Evolutionary conservation across 306 rosid species (phyloP), one percentile per base, ranked within the genome.

Genomic region (Inga leiocalycina): DNA sequence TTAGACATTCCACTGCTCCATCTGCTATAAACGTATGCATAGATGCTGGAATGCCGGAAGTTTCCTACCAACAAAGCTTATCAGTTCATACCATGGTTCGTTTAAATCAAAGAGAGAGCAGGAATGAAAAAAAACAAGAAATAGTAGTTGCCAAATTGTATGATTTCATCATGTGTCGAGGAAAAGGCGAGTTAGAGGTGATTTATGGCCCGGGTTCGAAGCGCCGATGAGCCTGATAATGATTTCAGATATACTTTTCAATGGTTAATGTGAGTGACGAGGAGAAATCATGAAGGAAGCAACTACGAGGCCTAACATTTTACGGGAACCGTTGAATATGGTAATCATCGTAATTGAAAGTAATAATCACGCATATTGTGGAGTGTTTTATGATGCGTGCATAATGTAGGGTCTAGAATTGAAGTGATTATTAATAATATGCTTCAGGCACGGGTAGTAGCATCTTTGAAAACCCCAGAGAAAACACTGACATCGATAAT

Each of bases 351-450:
- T 30, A 45, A 67, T 39, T 12, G 59, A 79, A 74, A 45, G 34
- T 46, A 72, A 79, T 67, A 79, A 75, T 68, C 35, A 75, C 46
- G 45, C 3, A 16, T 24, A 14, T 46, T 74, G 16, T 19, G 43
- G 72, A 74, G 77, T 20, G 56, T 79, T 74, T 74, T 73, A 78
- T 34, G 48, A 66, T 74, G 84, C 84, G 74, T 74, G 73, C 75
- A 69, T 65, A 73, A 76, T 8, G 75, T 64, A 84, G 65, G 75
- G 76, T 35, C 81, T 75, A 56, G 74, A 84, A 19, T 72, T 3
- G 56, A 76, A 59, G 52, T 59, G 35, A 19, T 84, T 22, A 68
- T 76, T 35, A 70, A 80, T 76, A 46, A 27, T 51, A 37, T 43
- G 61, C 27, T 13, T 49, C 46, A 9, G 82, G 82, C 59, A 62